Base-by-base conservation (phyloP, 1,139 yeast genomes). In the Kurtzmaniella quercitrusa region DNA sequence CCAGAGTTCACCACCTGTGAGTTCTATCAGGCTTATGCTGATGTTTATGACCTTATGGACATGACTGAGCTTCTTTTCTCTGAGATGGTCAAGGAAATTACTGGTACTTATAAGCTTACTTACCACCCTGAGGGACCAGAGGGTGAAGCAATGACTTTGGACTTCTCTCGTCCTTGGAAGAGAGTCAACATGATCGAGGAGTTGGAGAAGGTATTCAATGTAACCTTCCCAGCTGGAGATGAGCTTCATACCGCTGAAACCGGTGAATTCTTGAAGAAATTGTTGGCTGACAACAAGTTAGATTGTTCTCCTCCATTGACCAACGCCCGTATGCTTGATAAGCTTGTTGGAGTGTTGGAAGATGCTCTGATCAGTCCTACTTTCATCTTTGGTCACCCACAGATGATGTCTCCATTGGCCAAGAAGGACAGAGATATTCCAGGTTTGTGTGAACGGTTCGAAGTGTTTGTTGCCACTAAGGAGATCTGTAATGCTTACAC, bases 361-460 rank as follows among this genome's bases (percentile, higher is more conserved):
- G 97, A 90, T 61, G 76, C 82, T 44, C 88, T 95, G 63, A 87
- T 91, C 68, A 93, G 89, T 77, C 98, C 98, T 58, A 93, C 98
- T 40, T 93, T 93, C 70, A 87, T 93, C 68, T 91, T 89, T 60
- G 98, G 98, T 54, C 98, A 93, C 69, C 98, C 98, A 50, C 97
- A 93, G 75, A 89, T 93, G 95, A 93, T 93, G 98, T 93, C 98
- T 49, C 98, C 98, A 53, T 79, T 93, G 69, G 98, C 98, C 63
- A 93, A 93, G 77, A 88, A 87, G 73, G 90, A 93, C 66, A 85
- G 98, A 70, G 77, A 83, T 45, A 77, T 79, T 54, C 95, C 96
- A 46, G 98, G 98, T 59, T 75, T 93, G 61, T 90, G 98, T 79
- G 98, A 93, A 74, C 84, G 98, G 70, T 93, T 93, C 68, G 98